A percentile compares a stretch with the other conserved stretches of the same genome.
Evolutionary conservation across 2,329 filamentous ascomycete genomes (phyloP).

Genomic region (Ophiosphaerella narmari): DNA sequence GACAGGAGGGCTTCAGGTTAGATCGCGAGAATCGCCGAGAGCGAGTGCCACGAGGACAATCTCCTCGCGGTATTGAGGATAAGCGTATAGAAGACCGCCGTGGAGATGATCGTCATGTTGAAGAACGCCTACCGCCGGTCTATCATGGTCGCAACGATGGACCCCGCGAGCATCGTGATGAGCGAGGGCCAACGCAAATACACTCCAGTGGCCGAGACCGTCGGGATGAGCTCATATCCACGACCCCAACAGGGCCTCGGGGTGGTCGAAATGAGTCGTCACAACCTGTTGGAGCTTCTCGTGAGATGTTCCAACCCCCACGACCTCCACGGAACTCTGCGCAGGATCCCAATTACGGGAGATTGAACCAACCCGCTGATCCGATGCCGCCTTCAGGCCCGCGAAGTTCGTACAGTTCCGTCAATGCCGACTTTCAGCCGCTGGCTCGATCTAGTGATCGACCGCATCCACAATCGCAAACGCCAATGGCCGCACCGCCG

Average conservation of each 20-base stretch:
- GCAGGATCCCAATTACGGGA: slow-evolving; percentile 55
- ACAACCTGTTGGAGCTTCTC: slow-evolving; percentile 28
- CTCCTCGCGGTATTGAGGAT: slow-evolving; percentile 31
- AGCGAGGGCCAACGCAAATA: slow-evolving; percentile 28
- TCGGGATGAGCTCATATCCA: slow-evolving; percentile 45
- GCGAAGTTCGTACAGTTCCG: slow-evolving; percentile 45
- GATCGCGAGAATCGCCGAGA: slow-evolving; percentile 40
- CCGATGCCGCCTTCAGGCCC: slow-evolving; percentile 60
- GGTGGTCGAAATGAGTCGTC: slow-evolving; percentile 45
- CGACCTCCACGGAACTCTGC: slow-evolving; percentile 41
- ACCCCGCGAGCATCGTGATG: slow-evolving; percentile 38
- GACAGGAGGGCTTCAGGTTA: slow-evolving; percentile 30
- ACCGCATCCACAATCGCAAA: slow-evolving; percentile 30
- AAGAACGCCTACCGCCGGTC: slow-evolving; percentile 26
- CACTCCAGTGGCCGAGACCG: slow-evolving; percentile 46
- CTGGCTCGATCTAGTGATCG: slow-evolving; percentile 29
- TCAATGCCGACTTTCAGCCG: not conserved
- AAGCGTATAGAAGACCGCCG: slow-evolving; percentile 30
- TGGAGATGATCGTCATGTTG: slow-evolving; percentile 29
- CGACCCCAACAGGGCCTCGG: slow-evolving; percentile 59
- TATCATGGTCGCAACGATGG: slow-evolving; percentile 33
- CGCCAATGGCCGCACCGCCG: slow-evolving; percentile 38
- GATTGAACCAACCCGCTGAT: slow-evolving; percentile 55
- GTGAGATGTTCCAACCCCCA: slow-evolving; percentile 49
- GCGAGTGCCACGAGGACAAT: slow-evolving; percentile 34